Evolutionary conservation across 2,329 filamentous ascomycete genomes (phyloP), one percentile per base, ranked within the genome.

Genomic region (Malbranchea zuffiana): DNA sequence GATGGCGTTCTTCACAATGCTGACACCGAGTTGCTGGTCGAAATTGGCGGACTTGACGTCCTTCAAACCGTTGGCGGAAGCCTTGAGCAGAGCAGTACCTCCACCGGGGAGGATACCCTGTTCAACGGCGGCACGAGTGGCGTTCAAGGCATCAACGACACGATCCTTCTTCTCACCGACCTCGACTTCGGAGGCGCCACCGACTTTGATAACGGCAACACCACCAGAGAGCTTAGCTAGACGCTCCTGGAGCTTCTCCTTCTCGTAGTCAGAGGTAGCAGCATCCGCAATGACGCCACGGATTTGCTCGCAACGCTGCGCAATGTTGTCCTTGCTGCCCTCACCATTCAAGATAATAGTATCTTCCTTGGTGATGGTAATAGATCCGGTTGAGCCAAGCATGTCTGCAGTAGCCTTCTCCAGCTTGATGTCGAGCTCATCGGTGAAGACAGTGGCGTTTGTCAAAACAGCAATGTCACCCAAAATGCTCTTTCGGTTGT

Each of bases 151-250:
- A 67, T 98, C 90, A 45, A 98, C 90, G 55, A 96, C 94, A 62
- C 90, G 85, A 66, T 98, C 90, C 79, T 98, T 98, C 85, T 98
- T 98, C 78, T 98, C 90, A 51, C 87, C 82, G 40, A 98, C 90
- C 74, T 98, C 90, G 48, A 98, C 88, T 69, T 98, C 90, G 47
- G 88, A 96, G 47, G 87, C 76, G 63, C 90, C 90, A 55, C 90
- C 90, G 47, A 98, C 90, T 77, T 93, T 95, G 75, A 98, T 96
- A 67, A 98, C 90, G 53, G 90, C 90, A 54, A 98, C 90, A 75
- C 90, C 90, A 48, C 90, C 90, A 50, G 90, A 96, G 50, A 98
- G 83, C 80, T 98, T 98, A 53, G 90, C 90, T 44, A 98, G 83
- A 69, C 90, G 90, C 74, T 98, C 90, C 72, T 96, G 90, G 49